Conservation (phyloP, 352 stramenopile genomes). For the Pythium graminicola region DNA sequence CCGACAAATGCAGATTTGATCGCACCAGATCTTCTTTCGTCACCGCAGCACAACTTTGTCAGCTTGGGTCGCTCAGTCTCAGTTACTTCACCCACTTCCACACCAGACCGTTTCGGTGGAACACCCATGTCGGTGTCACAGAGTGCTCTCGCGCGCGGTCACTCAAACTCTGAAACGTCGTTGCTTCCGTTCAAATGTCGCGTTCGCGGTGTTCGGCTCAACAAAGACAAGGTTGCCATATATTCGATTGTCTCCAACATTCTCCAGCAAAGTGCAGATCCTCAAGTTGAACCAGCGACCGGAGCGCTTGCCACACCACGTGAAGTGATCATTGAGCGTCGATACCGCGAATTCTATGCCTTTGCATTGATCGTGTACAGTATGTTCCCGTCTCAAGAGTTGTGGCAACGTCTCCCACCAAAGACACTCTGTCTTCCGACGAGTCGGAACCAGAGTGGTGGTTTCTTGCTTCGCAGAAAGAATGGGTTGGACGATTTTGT, state of each 20-base stretch:
- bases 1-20: background rate
- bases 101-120: no score
- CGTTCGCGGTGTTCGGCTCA: conserved; percentile 48
- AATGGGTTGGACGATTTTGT: conserved; percentile 66
- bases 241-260: conserved; percentile 54
- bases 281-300: background rate
- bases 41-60: background rate
- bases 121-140: background rate
- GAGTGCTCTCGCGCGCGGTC: background rate
- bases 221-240: conserved; percentile 39
- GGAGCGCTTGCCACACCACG: background rate
- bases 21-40: background rate
- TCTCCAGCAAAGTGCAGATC: conserved; percentile 4
- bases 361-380: conserved; percentile 52
- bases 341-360: conserved; percentile 74
- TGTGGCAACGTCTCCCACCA: conserved; percentile 52
- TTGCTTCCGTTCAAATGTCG: conserved; percentile 36
- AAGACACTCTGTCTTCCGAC: conserved; percentile 52
- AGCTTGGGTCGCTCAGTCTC: conserved; percentile 22
- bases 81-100: conserved; percentile 9
- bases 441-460: conserved; percentile 27
- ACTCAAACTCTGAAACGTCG: conserved; percentile 8
- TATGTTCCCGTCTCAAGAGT: conserved; percentile 53
- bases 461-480: conserved; percentile 58
- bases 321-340: conserved; percentile 51